Percentiles rank a stretch among this genome's conserved stretches.
phyloP scores from a whole-genome alignment of 345 rosid genomes.

The Rhodamnia rubescens region DNA sequence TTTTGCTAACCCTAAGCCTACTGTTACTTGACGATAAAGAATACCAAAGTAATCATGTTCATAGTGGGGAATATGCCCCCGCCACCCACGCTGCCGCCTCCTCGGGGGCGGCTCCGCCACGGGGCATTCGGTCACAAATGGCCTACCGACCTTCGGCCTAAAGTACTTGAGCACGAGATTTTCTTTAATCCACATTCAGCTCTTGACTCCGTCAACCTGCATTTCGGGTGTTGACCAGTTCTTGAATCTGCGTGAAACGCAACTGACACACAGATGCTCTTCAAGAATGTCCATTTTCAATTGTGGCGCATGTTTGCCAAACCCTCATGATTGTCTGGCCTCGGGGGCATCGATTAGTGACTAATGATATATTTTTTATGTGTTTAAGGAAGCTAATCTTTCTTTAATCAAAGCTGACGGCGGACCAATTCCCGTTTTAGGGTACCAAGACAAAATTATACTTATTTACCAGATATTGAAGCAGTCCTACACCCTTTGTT shows the following conservation, averaged over 20 bases:
- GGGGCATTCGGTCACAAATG: neutral
- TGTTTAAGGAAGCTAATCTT: neutral
- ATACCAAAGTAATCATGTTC: neutral
- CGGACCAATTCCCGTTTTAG: neutral
- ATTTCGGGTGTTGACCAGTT: neutral
- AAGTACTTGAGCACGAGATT: neutral
- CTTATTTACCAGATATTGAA: neutral
- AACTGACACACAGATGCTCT: neutral
- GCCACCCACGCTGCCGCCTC: neutral
- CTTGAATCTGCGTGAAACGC: neutral
- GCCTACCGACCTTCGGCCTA: neutral
- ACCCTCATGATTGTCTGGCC: neutral
- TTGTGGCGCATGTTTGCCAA: neutral
- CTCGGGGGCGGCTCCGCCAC: neutral
- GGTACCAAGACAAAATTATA: neutral
- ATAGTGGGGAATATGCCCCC: neutral
- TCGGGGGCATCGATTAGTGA: neutral
- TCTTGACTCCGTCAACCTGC: neutral
- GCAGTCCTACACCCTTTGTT: neutral
- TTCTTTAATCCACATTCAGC: neutral
- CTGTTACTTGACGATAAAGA: neutral
- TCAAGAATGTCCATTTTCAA: neutral
- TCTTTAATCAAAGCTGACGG: conserved; percentile 5
- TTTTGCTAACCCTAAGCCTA: neutral
- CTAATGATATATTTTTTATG: neutral